Evolutionary conservation across 1,139 yeast genomes (phyloP), one percentile per base, ranked within the genome.

Genomic region (Yamadazyma oceani): DNA sequence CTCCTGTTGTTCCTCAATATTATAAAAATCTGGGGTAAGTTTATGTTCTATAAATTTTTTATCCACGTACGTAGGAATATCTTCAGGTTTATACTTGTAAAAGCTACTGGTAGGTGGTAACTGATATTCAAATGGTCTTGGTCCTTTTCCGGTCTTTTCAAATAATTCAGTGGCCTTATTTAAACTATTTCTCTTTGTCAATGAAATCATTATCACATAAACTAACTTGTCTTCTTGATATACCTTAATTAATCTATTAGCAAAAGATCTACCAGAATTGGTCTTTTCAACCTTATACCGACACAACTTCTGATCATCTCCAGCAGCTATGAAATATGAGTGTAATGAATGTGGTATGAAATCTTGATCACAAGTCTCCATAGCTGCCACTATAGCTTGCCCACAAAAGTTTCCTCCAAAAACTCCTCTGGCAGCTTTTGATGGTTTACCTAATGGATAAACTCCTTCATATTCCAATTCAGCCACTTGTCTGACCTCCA

Each of bases 331-430:
- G 44, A 69, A 69, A 46, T 60, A 65, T 6, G 72, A 64, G 42
- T 70, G 75, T 35, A 69, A 55, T 5, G 73, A 66, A 40, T 69
- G 73, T 3, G 76, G 76, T 4, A 54, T 55, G 44, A 64, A 69
- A 0, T 60, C 69, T 14, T 29, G 14, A 16, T 38, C 43, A 2
- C 46, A 52, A 6, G 66, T 55, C 36, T 53, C 50, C 44, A 68
- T 55, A 5, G 71, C 74, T 17, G 58, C 74, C 10, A 66, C 40
- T 16, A 70, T 43, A 5, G 71, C 65, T 49, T 70, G 75, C 6
- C 66, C 74, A 31, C 66, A 68, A 15, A 69, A 46, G 38, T 62
- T 60, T 0, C 75, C 76, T 2, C 75, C 75, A 41, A 57, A 70
- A 2, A 60, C 73, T 4, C 75, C 75, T 33, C 71, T 53, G 2